phyloP scores from a whole-genome alignment of 306 rosid genomes.

The Pterocarpus santalinus region DNA sequence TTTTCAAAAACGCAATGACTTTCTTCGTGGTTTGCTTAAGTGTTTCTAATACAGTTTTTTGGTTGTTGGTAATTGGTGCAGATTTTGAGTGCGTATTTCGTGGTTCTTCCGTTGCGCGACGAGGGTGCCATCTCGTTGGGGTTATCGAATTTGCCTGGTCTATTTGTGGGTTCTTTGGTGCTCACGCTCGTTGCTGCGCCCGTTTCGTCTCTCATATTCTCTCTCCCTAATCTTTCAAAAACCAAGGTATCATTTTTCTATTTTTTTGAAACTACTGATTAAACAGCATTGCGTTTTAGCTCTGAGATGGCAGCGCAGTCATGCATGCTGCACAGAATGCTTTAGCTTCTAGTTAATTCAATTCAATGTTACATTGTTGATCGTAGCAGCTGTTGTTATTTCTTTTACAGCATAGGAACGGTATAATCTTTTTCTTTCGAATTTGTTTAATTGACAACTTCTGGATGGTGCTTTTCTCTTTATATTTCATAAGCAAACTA shows the following conservation, averaged over 20 bases:
- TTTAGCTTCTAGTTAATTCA: slow-evolving; percentile 11
- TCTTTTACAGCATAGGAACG: not conserved
- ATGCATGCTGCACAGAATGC: not conserved
- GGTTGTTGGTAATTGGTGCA: slow-evolving; percentile 34
- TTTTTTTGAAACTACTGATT: no score
- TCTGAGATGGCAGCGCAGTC: not conserved
- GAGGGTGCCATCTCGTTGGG: slow-evolving; percentile 96
- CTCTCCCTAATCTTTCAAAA: slow-evolving; percentile 77
- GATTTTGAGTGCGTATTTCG: slow-evolving; percentile 96
- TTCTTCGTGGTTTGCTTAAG: not conserved
- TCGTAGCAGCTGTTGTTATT: not conserved
- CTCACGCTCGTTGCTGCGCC: slow-evolving; percentile 92
- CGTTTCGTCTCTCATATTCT: slow-evolving; percentile 82
- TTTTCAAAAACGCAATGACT: slow-evolving; percentile 1
- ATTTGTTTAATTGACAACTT: not conserved
- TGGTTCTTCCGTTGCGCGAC: slow-evolving; percentile 95
- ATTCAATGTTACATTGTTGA: not conserved
- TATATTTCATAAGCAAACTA: not conserved
- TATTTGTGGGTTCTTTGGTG: slow-evolving; percentile 81
- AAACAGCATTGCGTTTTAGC: no score
- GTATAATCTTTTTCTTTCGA: no score
- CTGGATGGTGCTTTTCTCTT: not conserved
- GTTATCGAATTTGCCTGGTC: slow-evolving; percentile 79
- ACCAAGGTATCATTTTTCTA: slow-evolving; percentile 58
- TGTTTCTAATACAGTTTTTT: not conserved